Percentiles rank a stretch among this genome's conserved stretches.
Evolutionary conservation across 164 flowering plant species (phyloP).

Genomic region (Aristolochia contorta): DNA sequence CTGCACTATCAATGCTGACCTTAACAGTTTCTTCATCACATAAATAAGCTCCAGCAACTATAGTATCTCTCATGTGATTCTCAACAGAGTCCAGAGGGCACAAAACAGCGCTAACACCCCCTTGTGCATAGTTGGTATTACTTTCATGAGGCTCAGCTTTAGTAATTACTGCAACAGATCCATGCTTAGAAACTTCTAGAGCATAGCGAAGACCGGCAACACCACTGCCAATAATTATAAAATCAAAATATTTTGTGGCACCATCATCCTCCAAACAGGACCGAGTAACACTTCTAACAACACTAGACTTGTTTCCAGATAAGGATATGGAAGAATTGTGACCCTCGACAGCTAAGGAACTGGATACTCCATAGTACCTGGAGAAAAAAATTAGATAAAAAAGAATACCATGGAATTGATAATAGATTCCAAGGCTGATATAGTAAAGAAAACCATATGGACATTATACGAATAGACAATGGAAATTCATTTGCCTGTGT

Average conservation of each 20-base stretch:
- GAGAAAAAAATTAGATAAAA: background rate
- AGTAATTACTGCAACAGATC: constrained; percentile 92
- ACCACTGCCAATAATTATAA: constrained; percentile 90
- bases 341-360: constrained; percentile 22
- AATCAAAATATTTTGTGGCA: constrained; percentile 69
- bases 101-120: constrained; percentile 95
- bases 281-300: constrained; percentile 20
- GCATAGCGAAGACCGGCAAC: constrained; percentile 96
- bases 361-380: constrained; percentile 51
- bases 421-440: background rate
- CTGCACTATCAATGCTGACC: constrained; percentile 21
- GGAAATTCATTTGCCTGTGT: background rate
- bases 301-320: constrained; percentile 14
- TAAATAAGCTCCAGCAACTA: constrained; percentile 92
- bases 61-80: constrained; percentile 87
- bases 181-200: constrained; percentile 87
- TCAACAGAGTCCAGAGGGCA: constrained; percentile 89
- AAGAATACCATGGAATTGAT: background rate
- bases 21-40: constrained; percentile 97
- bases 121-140: constrained; percentile 98
- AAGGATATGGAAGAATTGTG: constrained; percentile 13
- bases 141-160: constrained; percentile 96
- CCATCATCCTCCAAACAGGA: constrained; percentile 37
- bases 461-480: background rate
- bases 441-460: background rate